Base-by-base conservation (phyloP, 2,329 filamentous ascomycete genomes). In the Aspergillus flavus region DNA sequence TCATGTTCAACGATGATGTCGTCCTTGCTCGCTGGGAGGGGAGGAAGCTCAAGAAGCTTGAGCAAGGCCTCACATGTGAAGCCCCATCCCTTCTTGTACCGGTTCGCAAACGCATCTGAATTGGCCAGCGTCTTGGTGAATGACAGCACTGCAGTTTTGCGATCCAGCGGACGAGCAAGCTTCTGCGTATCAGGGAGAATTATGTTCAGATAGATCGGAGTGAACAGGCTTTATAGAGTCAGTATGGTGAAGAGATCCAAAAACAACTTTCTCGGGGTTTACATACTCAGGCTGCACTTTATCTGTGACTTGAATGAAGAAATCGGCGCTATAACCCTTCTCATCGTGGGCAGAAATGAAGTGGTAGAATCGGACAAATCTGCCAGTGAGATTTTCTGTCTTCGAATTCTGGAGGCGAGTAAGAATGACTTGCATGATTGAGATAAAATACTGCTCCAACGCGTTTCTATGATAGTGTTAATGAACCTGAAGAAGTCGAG, bases 321-420 rank as follows among this genome's bases (percentile, higher is more conserved):
- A 97, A 79, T 99, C 95, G 9, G 93, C 87, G 55, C 94, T 95
- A 62, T 95, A 88, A n/a, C 93, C 93, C 68, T 88, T 87, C 66
- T 95, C 90, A 39, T 91, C 87, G 65, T 85, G 86, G 21, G 93
- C 92, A 34, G 92, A 92, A 60, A 98, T 86, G 66, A 97, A 89
- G 78, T 99, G 94, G 77, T 96, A 99, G 83, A 99, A 96, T 39
- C 93, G 90, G 59, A 94, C 91, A 76, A 99, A 97, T 59, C 93
- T 90, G 60, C 92, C 82, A 71, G 93, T 91, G 78, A 96, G 91
- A 54, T 88, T 91, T 71, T 98, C 94, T 0, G 94, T 89, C 80
- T 86, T 95, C 79, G 80, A 92, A 80, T 83, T 90, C 82, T 82
- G 84, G 63, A 92, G 80, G 43, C 89, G 84, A 19, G 88, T 91